Percentiles rank a stretch among this genome's conserved stretches.
Evolutionary conservation across 371 early-diverging fungal species (phyloP).

Genomic region (Massospora cicadina): DNA sequence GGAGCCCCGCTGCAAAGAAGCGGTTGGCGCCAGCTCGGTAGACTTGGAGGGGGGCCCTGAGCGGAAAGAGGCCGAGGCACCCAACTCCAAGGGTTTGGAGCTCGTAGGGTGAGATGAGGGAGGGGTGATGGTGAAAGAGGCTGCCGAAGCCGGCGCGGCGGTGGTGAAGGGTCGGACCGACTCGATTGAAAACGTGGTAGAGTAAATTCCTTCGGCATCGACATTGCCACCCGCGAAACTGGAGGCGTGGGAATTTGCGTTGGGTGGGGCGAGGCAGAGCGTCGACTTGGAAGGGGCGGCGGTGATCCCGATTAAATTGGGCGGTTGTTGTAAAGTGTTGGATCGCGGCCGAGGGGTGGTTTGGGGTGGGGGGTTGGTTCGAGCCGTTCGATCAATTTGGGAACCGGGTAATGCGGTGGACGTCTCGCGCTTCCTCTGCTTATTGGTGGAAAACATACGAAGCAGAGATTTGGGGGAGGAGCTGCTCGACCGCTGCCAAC

Average conservation of each 20-base stretch:
- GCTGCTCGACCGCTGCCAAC: neutral
- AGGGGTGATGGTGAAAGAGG: neutral
- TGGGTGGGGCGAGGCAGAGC: neutral
- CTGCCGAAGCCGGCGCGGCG: neutral
- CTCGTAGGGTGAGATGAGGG: no score
- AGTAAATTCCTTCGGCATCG: neutral
- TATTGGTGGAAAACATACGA: neutral
- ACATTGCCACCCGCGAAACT: neutral
- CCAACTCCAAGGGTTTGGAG: neutral
- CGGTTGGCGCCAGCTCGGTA: neutral
- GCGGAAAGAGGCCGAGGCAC: neutral
- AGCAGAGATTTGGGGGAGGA: neutral
- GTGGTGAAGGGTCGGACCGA: neutral
- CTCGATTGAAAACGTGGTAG: neutral
- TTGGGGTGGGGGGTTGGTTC: neutral
- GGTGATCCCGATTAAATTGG: no score
- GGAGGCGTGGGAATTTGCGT: neutral
- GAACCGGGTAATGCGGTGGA: neutral
- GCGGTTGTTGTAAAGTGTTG: neutral
- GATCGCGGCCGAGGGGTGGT: neutral
- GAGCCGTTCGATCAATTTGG: neutral
- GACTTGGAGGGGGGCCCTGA: neutral
- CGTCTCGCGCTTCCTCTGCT: neutral
- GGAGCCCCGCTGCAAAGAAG: neutral
- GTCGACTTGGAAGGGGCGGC: neutral